These are phyloP conservation scores for Cryptococcus maquisensis DNA, from an alignment of 1,284 basidiomycete genomes.

Conservation along the genomic window DNA sequence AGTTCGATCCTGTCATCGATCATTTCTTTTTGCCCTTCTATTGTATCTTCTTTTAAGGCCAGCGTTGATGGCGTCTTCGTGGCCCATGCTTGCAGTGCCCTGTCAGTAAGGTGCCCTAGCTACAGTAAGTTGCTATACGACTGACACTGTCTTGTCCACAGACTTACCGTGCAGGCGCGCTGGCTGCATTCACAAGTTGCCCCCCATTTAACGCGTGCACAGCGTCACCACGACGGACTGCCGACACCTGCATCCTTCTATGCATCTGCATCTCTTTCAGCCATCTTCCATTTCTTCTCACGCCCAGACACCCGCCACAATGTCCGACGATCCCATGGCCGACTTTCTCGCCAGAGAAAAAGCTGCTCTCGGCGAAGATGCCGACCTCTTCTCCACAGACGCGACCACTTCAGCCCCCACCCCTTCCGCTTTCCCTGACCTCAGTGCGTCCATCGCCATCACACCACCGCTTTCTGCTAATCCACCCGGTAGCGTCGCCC, in stretches of 20 bases:
- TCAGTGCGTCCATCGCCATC: conserved; percentile 20
- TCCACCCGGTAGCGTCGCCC: conserved; percentile 9
- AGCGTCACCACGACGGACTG: not conserved
- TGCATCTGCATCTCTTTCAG: not conserved
- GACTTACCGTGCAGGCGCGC: too few relatives aligned
- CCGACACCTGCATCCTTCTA: too few relatives aligned
- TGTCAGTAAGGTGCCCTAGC: too few relatives aligned
- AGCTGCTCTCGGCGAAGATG: conserved; percentile 47
- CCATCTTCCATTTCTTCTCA: too few relatives aligned
- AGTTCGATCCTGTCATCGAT: conserved; percentile 7
- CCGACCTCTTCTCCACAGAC: conserved; percentile 45
- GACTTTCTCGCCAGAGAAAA: conserved; percentile 49
- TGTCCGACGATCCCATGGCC: conserved; percentile 49
- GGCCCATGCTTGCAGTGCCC: too few relatives aligned
- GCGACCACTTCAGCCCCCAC: conserved; percentile 22
- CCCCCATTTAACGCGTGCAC: not conserved
- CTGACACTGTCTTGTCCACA: too few relatives aligned
- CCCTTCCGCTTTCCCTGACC: conserved; percentile 37
- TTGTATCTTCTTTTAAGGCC: too few relatives aligned
- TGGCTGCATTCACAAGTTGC: too few relatives aligned
- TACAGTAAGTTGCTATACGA: too few relatives aligned
- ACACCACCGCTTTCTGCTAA: not conserved
- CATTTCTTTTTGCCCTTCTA: not conserved
- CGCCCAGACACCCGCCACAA: conserved; percentile 10
- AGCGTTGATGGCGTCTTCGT: too few relatives aligned